Conservation (phyloP, 2,329 filamentous ascomycete species). For the Exophiala sp. region DNA sequence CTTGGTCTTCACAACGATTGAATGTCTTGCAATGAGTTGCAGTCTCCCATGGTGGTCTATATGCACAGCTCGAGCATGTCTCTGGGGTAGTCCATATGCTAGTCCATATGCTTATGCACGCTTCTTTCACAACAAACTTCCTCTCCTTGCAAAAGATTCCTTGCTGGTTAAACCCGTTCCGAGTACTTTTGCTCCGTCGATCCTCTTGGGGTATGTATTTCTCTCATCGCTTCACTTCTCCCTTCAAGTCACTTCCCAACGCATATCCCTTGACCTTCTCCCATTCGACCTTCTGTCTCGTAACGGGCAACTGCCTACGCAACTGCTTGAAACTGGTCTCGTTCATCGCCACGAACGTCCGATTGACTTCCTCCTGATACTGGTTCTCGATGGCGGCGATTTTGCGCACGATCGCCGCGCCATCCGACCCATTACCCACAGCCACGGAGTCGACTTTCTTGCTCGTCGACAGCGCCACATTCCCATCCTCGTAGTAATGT, state of each 20-base stretch:
- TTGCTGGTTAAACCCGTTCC: too few species aligned
- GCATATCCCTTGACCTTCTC: constrained; percentile 94
- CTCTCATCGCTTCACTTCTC: constrained; percentile 18
- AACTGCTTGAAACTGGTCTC: constrained; percentile 94
- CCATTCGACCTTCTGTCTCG: constrained; percentile 98
- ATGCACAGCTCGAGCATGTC: neutral
- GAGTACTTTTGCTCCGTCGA: too few species aligned
- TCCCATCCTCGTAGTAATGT: constrained; percentile 99
- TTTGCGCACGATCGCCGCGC: constrained; percentile 64
- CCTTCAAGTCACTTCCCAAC: constrained; percentile 47
- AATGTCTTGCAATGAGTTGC: too few species aligned
- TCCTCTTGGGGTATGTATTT: neutral
- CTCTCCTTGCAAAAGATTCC: too few species aligned
- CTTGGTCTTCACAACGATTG: too few species aligned
- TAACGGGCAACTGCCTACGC: constrained; percentile 88
- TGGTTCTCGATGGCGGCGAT: constrained; percentile 77
- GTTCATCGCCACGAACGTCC: constrained; percentile 77
- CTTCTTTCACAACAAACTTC: too few species aligned
- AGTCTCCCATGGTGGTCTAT: neutral
- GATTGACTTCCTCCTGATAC: constrained; percentile 94
- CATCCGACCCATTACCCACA: constrained; percentile 47
- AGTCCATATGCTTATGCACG: neutral
- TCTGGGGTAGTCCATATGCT: neutral
- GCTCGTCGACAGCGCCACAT: constrained; percentile 85
- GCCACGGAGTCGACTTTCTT: constrained; percentile 45